Evolutionary conservation across 257 asterid species (phyloP), one percentile per base, ranked within the genome.

Genomic region (Primulina eburnea): DNA sequence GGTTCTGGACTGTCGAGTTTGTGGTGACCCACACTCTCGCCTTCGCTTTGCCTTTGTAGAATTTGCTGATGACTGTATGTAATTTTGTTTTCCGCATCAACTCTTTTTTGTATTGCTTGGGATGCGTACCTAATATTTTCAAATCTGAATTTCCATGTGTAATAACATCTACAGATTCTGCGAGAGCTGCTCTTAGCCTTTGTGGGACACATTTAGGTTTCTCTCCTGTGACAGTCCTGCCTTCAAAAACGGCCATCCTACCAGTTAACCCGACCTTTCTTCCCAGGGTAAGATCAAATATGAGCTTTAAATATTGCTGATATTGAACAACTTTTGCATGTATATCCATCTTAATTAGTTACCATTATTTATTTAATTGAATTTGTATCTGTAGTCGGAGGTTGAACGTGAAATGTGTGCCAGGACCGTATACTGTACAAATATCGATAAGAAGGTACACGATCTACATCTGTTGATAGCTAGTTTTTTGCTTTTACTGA

Each of bases 351-450:
- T 47, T 20, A 28, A 47, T 38, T 50, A 5, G 7, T 77, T 55
- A 56, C 62, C 10, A 10, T 35, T 62, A 60, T 59, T 62, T 43
- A 21, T 34, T 29, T 26, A 9, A 10, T 76, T 55, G 55, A 56
- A 38, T 71, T 56, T 61, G 65, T 55, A 56, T 67, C 12, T 73
- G 58, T 55, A 92, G 97, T 92, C 98, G 0, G 97, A 92, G 84
- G 96, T 89, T 84, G 98, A 92, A 73, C 97, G 96, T 8, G 95
- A 92, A 82, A 92, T 92, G 98, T 92, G 98, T 67, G 97, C 97
- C 55, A 84, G 92, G 92, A 92, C 98, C 68, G 98, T 92, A 52
- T 92, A 92, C 81, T 90, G 97, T 82, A 92, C 98, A 70, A 89
- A 92, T 76, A 92, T 92, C 68, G 98, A 92, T 77, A 92, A 88